Percentiles rank a stretch among this genome's conserved stretches.
These are phyloP conservation scores for Chondrus crispus DNA, from an alignment of 23 red algal species.

Conservation along the genomic window DNA sequence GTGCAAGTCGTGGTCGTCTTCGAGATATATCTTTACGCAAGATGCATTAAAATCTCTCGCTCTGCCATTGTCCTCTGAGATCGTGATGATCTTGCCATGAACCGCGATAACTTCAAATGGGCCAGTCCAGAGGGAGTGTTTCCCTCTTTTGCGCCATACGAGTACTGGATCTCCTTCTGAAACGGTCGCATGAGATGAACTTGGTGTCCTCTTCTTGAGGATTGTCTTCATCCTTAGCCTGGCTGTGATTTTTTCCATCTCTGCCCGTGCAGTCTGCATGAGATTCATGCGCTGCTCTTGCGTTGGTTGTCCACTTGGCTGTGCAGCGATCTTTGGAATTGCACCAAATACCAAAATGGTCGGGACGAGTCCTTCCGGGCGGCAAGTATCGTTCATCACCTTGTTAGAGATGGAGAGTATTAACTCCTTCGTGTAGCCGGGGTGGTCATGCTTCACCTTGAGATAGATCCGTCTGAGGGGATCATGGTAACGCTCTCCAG, in stretches of 20 bases:
- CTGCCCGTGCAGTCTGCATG: not conserved
- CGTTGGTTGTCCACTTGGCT: not conserved
- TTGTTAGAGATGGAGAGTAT: not conserved
- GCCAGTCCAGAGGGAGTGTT: not conserved
- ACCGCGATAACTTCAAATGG: not conserved
- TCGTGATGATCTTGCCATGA: not conserved
- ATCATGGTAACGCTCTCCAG: not conserved
- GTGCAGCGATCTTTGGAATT: not conserved
- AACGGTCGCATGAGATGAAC: not conserved
- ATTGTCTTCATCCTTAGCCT: not conserved
- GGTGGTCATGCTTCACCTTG: not conserved
- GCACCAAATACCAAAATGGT: conserved; percentile 20
- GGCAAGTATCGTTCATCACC: conserved; percentile 16
- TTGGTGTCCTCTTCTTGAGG: not conserved
- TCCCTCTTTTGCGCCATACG: not conserved
- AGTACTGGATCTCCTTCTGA: not conserved
- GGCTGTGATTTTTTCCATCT: not conserved
- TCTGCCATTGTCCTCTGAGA: not conserved
- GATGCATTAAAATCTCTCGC: not conserved
- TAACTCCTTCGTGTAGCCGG: not conserved
- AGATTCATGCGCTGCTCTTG: not conserved
- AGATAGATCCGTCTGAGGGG: conserved; percentile 1
- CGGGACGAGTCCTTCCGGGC: conserved; percentile 22
- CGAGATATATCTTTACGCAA: not conserved
- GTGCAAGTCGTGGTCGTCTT: too few species aligned